Evolutionary conservation across 331 rosid species (phyloP).

Genomic region (Erythrophleum ivorense): DNA sequence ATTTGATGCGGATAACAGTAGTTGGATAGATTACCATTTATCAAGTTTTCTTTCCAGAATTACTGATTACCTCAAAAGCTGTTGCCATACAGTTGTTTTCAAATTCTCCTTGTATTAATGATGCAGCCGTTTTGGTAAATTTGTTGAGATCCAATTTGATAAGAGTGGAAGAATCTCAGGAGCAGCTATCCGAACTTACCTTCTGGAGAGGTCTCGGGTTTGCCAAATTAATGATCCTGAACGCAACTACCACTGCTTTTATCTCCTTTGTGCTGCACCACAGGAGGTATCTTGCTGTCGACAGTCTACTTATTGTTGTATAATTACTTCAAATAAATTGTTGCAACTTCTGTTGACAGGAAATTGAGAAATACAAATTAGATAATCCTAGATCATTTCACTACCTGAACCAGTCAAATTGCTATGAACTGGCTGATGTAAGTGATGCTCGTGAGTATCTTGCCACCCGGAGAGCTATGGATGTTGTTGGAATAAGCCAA

Average conservation of each 20-base stretch:
- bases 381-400: slow-evolving; percentile 87
- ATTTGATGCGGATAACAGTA: slow-evolving; percentile 8
- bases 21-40: slow-evolving; percentile 35
- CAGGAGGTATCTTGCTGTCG: slow-evolving; percentile 72
- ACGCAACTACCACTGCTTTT: slow-evolving; percentile 98
- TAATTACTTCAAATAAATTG: slow-evolving; percentile 34
- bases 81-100: slow-evolving; percentile 36
- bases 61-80: slow-evolving; percentile 12
- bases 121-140: slow-evolving; percentile 97
- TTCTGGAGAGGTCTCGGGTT: slow-evolving; percentile 97
- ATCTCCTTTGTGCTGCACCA: slow-evolving; percentile 98
- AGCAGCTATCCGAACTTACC: slow-evolving; percentile 98
- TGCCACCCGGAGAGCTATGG: slow-evolving; percentile 99
- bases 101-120: slow-evolving; percentile 43
- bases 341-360: slow-evolving; percentile 58
- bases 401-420: slow-evolving; percentile 94
- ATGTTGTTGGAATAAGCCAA: slow-evolving; percentile 90
- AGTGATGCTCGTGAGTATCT: slow-evolving; percentile 96
- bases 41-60: slow-evolving; percentile 24
- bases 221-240: slow-evolving; percentile 98
- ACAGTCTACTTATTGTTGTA: slow-evolving; percentile 28
- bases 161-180: slow-evolving; percentile 99
- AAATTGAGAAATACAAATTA: slow-evolving; percentile 93
- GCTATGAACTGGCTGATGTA: slow-evolving; percentile 85
- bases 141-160: slow-evolving; percentile 97